Evolutionary conservation across 2,329 filamentous ascomycete genomes (phyloP).

Genomic region (Xylaria sp.): DNA sequence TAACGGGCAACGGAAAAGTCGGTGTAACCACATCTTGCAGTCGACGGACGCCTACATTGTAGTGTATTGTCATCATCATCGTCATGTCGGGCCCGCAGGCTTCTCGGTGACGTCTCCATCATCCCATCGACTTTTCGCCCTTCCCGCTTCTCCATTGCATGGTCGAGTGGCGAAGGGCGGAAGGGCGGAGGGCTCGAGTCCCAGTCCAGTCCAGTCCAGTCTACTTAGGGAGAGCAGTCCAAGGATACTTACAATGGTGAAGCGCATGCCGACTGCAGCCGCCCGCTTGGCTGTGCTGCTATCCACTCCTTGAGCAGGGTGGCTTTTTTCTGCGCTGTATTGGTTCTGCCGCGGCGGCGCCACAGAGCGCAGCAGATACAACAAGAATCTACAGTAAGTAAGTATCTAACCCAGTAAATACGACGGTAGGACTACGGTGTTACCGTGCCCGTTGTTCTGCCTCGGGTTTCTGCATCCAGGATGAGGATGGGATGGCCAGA

Average conservation of each 20-base stretch:
- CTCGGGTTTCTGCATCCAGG: constrained; percentile 9
- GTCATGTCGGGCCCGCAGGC: constrained; percentile 12
- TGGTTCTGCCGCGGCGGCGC: constrained; percentile 7
- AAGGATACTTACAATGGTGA: background rate
- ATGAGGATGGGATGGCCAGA: constrained; percentile 11
- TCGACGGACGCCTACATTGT: constrained; percentile 14
- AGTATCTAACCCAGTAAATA: constrained; percentile 3
- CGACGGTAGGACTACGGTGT: background rate
- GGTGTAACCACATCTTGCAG: constrained; percentile 28
- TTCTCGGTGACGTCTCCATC: constrained; percentile 17
- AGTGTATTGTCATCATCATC: background rate
- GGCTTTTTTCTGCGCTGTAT: constrained; percentile 8
- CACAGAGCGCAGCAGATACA: too few species aligned
- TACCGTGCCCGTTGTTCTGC: constrained; percentile 12
- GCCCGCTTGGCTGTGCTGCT: constrained; percentile 7
- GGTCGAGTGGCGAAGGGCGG: background rate
- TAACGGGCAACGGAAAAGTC: constrained; percentile 23
- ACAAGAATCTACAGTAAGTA: too few species aligned
- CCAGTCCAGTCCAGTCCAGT: too few species aligned
- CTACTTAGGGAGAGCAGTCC: background rate
- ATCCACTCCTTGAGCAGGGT: background rate
- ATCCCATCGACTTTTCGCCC: background rate
- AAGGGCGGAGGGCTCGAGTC: too few species aligned
- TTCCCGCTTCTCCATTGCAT: background rate
- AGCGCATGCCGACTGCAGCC: background rate